phyloP scores from a whole-genome alignment of 2,329 filamentous ascomycete genomes.

The Alternaria sp. region DNA sequence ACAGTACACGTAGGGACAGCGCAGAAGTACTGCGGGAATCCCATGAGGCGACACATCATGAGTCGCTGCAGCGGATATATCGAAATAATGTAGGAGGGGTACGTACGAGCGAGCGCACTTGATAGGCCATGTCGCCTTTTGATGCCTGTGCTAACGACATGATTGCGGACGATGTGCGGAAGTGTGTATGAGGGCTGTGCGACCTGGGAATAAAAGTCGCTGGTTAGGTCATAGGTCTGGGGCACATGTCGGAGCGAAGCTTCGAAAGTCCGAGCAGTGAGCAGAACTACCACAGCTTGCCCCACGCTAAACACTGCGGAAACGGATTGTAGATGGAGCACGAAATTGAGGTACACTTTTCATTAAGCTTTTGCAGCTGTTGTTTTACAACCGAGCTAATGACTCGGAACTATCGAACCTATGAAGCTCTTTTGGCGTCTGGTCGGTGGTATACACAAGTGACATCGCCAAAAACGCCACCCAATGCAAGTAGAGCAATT shows the following conservation, averaged over 20 bases:
- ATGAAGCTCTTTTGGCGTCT: not conserved
- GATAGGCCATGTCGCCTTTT: constrained; percentile 50
- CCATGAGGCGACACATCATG: not conserved
- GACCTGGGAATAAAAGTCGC: constrained; percentile 44
- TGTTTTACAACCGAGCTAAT: constrained; percentile 1
- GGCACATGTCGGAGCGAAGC: constrained; percentile 37
- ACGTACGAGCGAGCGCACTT: constrained; percentile 53
- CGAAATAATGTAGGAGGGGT: not conserved
- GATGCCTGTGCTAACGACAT: constrained; percentile 49
- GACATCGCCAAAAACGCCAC: constrained; percentile 14
- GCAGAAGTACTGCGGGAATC: not conserved
- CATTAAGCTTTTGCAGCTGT: not conserved
- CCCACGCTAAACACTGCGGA: not conserved
- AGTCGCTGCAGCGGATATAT: not conserved
- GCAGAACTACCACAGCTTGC: constrained; percentile 1
- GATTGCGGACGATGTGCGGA: constrained; percentile 14
- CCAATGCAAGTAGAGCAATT: constrained; percentile 16
- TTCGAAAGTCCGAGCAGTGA: constrained; percentile 39
- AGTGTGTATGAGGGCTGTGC: constrained; percentile 34
- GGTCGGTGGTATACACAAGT: constrained; percentile 9
- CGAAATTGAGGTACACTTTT: not conserved
- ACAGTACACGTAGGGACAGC: not conserved
- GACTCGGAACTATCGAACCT: not conserved
- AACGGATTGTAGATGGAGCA: constrained; percentile 1
- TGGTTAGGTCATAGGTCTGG: constrained; percentile 47